phyloP scores from a whole-genome alignment of 352 stramenopile species.

The Globisporangium perplexum region DNA sequence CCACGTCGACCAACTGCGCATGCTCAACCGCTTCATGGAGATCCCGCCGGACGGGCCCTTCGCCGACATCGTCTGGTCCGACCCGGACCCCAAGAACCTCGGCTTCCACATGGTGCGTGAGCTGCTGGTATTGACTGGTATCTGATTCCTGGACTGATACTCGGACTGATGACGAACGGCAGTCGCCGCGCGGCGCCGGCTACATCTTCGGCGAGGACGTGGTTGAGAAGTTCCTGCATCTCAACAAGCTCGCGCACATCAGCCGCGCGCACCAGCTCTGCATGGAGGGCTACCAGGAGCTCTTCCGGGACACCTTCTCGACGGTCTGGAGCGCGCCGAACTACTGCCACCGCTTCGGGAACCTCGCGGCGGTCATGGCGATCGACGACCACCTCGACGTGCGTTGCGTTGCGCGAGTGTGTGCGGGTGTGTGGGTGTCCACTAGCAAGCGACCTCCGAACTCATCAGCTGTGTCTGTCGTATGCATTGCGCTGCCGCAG shows the following conservation, averaged over 20 bases:
- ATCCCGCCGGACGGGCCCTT: slow-evolving; percentile 74
- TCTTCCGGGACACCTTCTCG: slow-evolving; percentile 71
- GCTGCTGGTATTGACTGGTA: neutral
- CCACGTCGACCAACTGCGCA: slow-evolving; percentile 91
- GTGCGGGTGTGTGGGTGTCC: too few relatives aligned
- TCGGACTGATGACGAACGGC: too few relatives aligned
- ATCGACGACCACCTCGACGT: slow-evolving; percentile 61
- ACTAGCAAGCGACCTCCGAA: too few relatives aligned
- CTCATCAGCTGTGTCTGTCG: neutral
- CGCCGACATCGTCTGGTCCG: slow-evolving; percentile 82
- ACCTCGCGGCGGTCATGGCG: slow-evolving; percentile 65
- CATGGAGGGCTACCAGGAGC: slow-evolving; percentile 80
- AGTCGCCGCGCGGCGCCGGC: slow-evolving; percentile 72
- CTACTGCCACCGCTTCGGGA: slow-evolving; percentile 85
- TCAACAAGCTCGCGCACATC: slow-evolving; percentile 79
- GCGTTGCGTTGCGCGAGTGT: too few relatives aligned
- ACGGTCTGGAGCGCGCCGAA: slow-evolving; percentile 86
- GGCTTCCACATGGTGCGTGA: slow-evolving; percentile 76
- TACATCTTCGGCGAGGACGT: slow-evolving; percentile 88
- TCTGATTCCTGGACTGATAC: too few relatives aligned
- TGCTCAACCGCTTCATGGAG: slow-evolving; percentile 80
- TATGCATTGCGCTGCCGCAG: slow-evolving; percentile 14
- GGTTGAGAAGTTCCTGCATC: slow-evolving; percentile 76
- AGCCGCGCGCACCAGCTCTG: slow-evolving; percentile 80
- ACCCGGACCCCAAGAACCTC: slow-evolving; percentile 69